Base-by-base conservation (phyloP, 2,329 filamentous ascomycete genomes). In the Aspergillus sojae region DNA sequence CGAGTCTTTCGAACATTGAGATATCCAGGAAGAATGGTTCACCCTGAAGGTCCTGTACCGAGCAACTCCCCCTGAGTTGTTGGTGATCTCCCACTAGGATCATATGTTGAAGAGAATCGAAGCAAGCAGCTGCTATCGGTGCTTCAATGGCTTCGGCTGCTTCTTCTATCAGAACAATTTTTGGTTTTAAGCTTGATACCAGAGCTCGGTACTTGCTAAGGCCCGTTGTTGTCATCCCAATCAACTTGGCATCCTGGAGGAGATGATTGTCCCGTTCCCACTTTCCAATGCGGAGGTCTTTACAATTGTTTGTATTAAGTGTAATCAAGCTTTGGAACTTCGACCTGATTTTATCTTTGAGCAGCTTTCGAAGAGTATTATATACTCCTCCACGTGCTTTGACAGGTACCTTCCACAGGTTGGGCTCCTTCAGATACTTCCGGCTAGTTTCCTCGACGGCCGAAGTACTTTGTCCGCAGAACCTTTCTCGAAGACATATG, bases 51-150 rank as follows among this genome's bases (percentile, higher is more conserved):
- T 85, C 83, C 2, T 78, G 79, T 1, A 91, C 81, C 52, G 90
- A 85, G 62, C 89, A 91, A 53, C 89, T 86, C 10, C 77, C 92
- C 11, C 88, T 86, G 2, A 96, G 81, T 72, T 96, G 93, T 75
- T 92, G 86, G 68, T 96, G 92, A 71, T 96, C 92, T 0, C 93
- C 92, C 0, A 96, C 87, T 1, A 91, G 80, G 59, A 91, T 86
- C 36, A 91, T 78, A 63, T 91, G 88, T 68, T 91, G 79, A 2
- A 91, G 70, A 3, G 85, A 85, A 26, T 88, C 83, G 39, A 91
- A 74, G 72, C 88, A 89, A 14, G 85, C 84, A 6, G 82, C 85
- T 10, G 84, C 80, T 52, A 90, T 80, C 1, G 86, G 86, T 5
- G 80, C 82, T 68, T 86, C 84, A 4, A 84, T 84, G 0, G 89